Base-by-base conservation (phyloP, 805 yeast species). In the Candida coquimbonensis region DNA sequence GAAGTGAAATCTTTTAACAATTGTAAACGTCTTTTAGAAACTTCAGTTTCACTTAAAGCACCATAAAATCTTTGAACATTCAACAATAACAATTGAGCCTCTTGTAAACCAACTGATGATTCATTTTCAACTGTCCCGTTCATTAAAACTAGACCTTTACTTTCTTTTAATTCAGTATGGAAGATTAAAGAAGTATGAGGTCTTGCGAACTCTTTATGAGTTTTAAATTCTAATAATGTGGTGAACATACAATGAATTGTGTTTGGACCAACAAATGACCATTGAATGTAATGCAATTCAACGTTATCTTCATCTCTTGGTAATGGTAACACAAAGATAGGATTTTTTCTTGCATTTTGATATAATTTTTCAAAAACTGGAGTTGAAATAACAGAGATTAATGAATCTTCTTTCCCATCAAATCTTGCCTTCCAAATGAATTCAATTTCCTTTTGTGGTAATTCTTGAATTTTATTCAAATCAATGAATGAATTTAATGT, bases 171-270 rank as follows among this genome's bases (percentile, higher is more conserved):
- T 46, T 93, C 96, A 38, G 82, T 78, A 67, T 91, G 97, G 71
- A 91, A 85, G 64, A 81, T 78, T 51, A 93, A 70, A 0, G 96
- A 87, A 0, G 97, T 88, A 64, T 93, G 98, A 1, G 99, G 98
- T 60, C 87, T 83, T 9, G 99, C 96, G 64, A 73, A 93, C 60
- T 91, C 97, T 46, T 78, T 79, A 60, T 91, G 96, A 27, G 89
- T 73, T 63, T 91, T 89, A 66, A 80, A 93, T 65, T 93, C 98
- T 2, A 93, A 90, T 52, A 93, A 73, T 0, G 96, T 81, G 2
- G 99, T 93, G 55, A 93, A 72, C 75, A 93, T 75, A 60, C 95
- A 87, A 66, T 93, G 96, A 1, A 87, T 72, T 3, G 97, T 90
- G 37, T 79, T 56, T 14, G 86, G 82, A 1, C 91, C 96, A 13